Base-by-base conservation (phyloP, 768 basidiomycete species). In the Podaxis sp. region DNA sequence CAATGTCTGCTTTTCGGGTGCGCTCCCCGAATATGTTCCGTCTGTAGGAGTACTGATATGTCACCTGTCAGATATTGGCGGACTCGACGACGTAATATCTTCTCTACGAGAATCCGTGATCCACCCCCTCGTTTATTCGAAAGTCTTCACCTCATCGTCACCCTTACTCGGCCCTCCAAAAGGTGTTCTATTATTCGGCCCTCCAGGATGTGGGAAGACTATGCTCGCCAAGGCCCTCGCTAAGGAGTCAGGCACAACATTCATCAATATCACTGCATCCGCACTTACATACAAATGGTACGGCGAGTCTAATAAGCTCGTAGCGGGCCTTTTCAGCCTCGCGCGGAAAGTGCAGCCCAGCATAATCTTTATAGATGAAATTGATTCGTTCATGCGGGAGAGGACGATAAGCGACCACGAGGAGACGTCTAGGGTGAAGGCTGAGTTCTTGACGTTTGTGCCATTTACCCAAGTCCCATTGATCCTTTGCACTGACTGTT, bases 211-310 rank as follows among this genome's bases (percentile, higher is more conserved):
- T 67, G 97, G 97, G 26, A 99, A 99, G 80, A 99, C 97, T 1
- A 96, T 99, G 95, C 83, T 99, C n/a, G 97, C 97, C 1, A 96
- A 96, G 73, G 96, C 96, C 1, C 83, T 99, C 7, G 97, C 97
- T 12, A 97, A 96, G 73, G 96, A 99, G 78, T 94, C 91, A 2
- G 93, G 94, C n/a, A 97, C 97, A 7, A 96, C 95, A 0, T 99
- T 99, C 72, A 96, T 98, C 74, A 81, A 81, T 70, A 81, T 81
- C 55, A 77, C 80, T 13, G 80, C 80, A 8, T 79, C 78, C 0
- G 79, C 79, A 2, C 74, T 81, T 2, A 80, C 80, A 38, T 80
- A 81, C 67, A 81, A 81, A 66, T 81, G 80, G 80, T 81, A 80
- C 46, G 80, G 80, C 50, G 80, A 81, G 66, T 79, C 78, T 13